Conservation (phyloP, 768 basidiomycete species). For the Lepiota subincarnata region DNA sequence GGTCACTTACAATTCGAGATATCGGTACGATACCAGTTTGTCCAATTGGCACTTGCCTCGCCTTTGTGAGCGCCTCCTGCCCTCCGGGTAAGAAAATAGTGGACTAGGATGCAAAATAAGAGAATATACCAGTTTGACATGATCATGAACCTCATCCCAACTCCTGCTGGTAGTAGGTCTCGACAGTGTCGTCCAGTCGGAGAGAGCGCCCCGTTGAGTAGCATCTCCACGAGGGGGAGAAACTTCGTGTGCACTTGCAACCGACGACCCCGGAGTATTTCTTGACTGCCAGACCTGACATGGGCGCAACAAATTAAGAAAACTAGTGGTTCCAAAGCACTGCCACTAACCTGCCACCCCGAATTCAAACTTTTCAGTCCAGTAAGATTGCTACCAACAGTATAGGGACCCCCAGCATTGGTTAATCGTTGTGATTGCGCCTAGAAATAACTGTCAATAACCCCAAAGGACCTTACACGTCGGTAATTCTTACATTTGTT, state of each 20-base stretch:
- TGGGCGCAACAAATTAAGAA: conserved; percentile 15
- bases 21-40: conserved; percentile 5
- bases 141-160: conserved; percentile 48
- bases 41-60: conserved; percentile 6
- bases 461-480: neutral
- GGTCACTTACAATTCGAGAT: conserved; percentile 8
- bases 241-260: conserved; percentile 46
- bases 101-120: neutral
- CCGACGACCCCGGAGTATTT: conserved; percentile 62
- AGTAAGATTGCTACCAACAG: conserved; percentile 41
- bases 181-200: conserved; percentile 49
- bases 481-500: conserved; percentile 37
- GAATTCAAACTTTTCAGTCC: conserved; percentile 51
- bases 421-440: conserved; percentile 44
- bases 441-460: conserved; percentile 18
- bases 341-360: conserved; percentile 60
- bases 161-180: conserved; percentile 45
- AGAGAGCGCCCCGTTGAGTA: conserved; percentile 41
- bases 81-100: neutral
- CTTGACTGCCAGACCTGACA: conserved; percentile 61
- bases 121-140: conserved; percentile 3
- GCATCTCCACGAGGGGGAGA: conserved; percentile 41
- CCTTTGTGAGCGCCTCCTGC: conserved; percentile 1
- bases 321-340: neutral
- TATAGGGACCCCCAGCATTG: conserved; percentile 35